These are phyloP conservation scores for Eremochloa ophiuroides DNA, from an alignment of 176 grass and related monocot genomes.

Conservation along the genomic window DNA sequence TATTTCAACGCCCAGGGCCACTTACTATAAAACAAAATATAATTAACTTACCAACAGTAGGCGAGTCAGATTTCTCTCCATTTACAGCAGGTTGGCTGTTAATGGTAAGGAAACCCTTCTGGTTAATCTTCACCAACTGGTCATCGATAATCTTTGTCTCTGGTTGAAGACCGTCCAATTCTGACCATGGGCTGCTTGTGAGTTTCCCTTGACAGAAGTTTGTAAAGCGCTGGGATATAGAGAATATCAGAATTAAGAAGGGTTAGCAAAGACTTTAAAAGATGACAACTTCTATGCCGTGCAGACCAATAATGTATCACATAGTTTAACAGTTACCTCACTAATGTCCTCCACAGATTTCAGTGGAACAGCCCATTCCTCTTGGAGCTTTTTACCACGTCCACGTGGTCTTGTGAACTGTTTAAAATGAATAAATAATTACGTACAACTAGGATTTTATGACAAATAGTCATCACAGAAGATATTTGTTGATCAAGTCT, in stretches of 20 bases:
- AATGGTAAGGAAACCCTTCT: conserved; percentile 87
- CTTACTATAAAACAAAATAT: not conserved
- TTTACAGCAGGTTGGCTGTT: conserved; percentile 87
- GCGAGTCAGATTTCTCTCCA: conserved; percentile 73
- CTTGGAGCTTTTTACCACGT: conserved; percentile 65
- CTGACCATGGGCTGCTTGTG: conserved; percentile 81
- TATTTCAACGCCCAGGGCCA: not conserved
- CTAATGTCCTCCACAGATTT: conserved; percentile 72
- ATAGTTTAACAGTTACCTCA: conserved; percentile 42
- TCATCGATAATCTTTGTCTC: conserved; percentile 85
- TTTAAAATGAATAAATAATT: not conserved
- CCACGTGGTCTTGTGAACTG: conserved; percentile 77
- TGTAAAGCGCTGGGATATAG: conserved; percentile 43
- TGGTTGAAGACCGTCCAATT: conserved; percentile 73
- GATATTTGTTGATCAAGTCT: not conserved
- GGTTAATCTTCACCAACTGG: conserved; percentile 67
- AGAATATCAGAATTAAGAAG: not conserved
- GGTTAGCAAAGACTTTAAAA: not conserved
- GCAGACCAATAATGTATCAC: not conserved
- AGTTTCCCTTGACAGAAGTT: conserved; percentile 66
- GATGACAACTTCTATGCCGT: not conserved
- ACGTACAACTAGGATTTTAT: not conserved
- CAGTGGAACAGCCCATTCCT: conserved; percentile 82
- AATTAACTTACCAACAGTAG: conserved; percentile 56
- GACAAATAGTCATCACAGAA: conserved; percentile 12